Evolutionary conservation across 208 protist species (phyloP).

Genomic region (Acanthamoeba sp.): DNA sequence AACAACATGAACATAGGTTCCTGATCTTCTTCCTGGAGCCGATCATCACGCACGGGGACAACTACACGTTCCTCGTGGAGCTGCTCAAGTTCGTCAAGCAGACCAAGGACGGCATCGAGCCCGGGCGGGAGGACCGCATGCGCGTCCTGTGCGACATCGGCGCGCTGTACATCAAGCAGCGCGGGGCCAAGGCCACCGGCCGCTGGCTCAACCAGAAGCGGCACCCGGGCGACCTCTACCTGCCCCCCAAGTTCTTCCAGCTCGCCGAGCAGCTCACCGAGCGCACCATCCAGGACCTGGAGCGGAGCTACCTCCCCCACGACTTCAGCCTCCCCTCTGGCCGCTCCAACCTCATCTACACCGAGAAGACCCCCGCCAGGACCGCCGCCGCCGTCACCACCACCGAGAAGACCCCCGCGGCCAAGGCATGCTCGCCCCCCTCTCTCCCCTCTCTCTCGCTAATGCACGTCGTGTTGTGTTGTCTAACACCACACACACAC

Average conservation of each 20-base stretch:
- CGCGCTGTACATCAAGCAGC: slow-evolving; percentile 37
- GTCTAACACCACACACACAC: too few relatives aligned
- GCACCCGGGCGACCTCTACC: slow-evolving; percentile 54
- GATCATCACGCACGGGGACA: slow-evolving; percentile 59
- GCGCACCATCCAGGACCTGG: slow-evolving; percentile 46
- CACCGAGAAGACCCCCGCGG: slow-evolving; percentile 29
- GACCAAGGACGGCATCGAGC: slow-evolving; percentile 43
- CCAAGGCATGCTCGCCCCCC: too few relatives aligned
- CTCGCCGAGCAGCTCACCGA: slow-evolving; percentile 23
- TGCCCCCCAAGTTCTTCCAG: slow-evolving; percentile 59
- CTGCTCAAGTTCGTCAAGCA: slow-evolving; percentile 70
- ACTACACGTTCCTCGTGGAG: slow-evolving; percentile 62
- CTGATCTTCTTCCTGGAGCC: slow-evolving; percentile 71
- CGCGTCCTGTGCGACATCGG: slow-evolving; percentile 57
- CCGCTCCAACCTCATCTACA: slow-evolving; percentile 59
- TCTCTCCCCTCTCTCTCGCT: too few relatives aligned
- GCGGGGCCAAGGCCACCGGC: slow-evolving; percentile 39
- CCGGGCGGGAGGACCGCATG: slow-evolving; percentile 31
- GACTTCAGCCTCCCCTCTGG: slow-evolving; percentile 47
- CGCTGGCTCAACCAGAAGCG: slow-evolving; percentile 62
- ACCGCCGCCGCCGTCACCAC: background rate
- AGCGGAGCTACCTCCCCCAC: slow-evolving; percentile 53
- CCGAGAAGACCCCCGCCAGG: slow-evolving; percentile 32
- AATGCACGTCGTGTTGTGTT: too few relatives aligned
- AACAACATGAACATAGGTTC: background rate